Conservation (phyloP, 139 green algal genomes). For the Gonium pectorale region DNA sequence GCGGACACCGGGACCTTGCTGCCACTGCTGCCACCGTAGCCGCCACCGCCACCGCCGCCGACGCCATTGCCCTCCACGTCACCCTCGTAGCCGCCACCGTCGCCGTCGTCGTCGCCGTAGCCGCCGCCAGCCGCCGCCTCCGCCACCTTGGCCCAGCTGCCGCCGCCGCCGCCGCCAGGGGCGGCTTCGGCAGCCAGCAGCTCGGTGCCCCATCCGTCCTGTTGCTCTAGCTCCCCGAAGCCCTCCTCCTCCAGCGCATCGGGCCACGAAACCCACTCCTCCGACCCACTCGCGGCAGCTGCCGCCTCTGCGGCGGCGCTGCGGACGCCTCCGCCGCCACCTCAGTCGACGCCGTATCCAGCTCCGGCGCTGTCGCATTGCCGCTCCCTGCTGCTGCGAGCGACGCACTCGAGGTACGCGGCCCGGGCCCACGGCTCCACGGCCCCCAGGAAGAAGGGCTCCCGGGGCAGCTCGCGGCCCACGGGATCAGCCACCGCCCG, state of each 20-base stretch:
- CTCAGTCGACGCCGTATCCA: no score
- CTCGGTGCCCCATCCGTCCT: background rate
- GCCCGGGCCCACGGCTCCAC: slow-evolving; percentile 5
- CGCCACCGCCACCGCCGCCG: background rate
- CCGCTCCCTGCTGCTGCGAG: slow-evolving; percentile 3
- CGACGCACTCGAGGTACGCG: no score
- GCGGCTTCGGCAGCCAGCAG: background rate
- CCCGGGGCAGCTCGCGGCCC: slow-evolving; percentile 17
- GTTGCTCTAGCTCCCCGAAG: background rate
- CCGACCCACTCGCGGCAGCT: no score
- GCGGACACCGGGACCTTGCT: background rate
- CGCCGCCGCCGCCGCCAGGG: background rate
- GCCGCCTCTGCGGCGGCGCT: no score
- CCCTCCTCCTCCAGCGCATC: background rate
- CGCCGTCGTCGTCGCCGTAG: background rate
- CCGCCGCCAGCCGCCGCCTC: background rate
- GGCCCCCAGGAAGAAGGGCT: slow-evolving; percentile 7
- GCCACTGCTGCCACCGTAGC: background rate
- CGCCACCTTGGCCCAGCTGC: background rate
- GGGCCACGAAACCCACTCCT: no score
- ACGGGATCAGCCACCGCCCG: background rate
- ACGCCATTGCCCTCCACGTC: background rate
- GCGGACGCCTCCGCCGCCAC: no score
- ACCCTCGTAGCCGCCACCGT: background rate
- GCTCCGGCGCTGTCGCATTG: background rate